Evolutionary conservation across 352 stramenopile species (phyloP), one percentile per base, ranked within the genome.

Genomic region (Phytopythium montanum): DNA sequence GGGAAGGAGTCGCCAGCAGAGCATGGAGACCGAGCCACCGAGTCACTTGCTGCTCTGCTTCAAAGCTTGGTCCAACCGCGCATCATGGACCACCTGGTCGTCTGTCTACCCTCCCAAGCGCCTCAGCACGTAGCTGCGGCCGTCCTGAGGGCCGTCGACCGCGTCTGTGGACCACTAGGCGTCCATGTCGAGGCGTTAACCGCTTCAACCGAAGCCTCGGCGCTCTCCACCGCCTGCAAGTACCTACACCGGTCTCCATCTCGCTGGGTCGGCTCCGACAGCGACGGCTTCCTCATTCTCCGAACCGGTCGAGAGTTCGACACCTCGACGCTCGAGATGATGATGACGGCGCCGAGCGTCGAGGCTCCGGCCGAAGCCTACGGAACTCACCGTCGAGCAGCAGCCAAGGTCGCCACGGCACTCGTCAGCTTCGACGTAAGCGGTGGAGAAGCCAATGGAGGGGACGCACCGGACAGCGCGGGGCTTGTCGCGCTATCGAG

Each of bases 251-350:
- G 52, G 19, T 60, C 52, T 34, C 38, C 52, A 7, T 10, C 50
- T 29, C 21, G 31, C 18, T 56, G 50, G 39, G 29, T 9, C 14
- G 42, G 54, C 25, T 8, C 16, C 39, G 23, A 9, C 13, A 69
- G 61, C 29, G 57, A 56, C 33, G 61, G 61, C 1, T 65, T 72
- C n/a, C 38, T 72, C 41, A 31, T 63, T 10, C 16, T 65, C 23
- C 16, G 56, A n/a, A 49, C 46, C 33, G 28, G 54, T 21, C 65
- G 52, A 16, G 53, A 57, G 50, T 72, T 72, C 21, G 61, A 72
- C 29, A 61, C 61, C 18, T 50, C 65, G n/a, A 69, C 65, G 19
- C 56, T 72, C 33, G 51, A 53, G 25, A 72, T 72, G 62, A 72
- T 72, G 65, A 46, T 64, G 13, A 28, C 54, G 19, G 44, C 54